Conservation (phyloP, 179 eudicot species). For the Spinacia oleracea region DNA sequence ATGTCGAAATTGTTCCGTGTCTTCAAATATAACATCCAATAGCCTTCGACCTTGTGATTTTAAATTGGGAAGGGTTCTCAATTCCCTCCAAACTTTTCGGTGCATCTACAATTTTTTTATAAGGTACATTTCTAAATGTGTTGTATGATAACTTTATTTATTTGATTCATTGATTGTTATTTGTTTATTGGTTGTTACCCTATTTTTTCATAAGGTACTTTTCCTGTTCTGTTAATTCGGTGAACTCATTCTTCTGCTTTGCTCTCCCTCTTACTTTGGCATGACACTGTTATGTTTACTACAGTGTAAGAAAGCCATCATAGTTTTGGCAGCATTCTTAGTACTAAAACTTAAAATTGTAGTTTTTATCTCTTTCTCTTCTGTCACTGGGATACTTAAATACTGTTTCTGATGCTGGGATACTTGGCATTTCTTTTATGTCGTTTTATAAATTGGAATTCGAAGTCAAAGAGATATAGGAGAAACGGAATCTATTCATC, state of each 20-base stretch:
- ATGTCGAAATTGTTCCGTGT: constrained; percentile 67
- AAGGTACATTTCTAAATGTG: constrained; percentile 43
- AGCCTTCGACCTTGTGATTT: constrained; percentile 93
- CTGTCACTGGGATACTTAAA: neutral
- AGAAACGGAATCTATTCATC: neutral
- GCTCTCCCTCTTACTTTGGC: neutral
- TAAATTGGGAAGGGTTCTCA: constrained; percentile 73
- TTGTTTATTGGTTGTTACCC: neutral
- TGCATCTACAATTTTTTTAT: constrained; percentile 71
- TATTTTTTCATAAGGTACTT: too few species aligned
- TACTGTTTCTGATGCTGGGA: neutral
- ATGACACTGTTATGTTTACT: neutral
- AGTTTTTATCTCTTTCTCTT: neutral
- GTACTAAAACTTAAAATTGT: neutral
- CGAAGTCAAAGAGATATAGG: neutral
- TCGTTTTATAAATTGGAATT: neutral
- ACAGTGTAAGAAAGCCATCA: neutral
- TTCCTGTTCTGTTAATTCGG: neutral
- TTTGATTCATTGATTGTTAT: neutral
- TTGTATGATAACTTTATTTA: neutral
- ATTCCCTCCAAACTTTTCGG: constrained; percentile 70
- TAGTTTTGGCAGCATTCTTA: neutral
- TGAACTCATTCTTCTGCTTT: neutral
- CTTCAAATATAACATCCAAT: constrained; percentile 82
- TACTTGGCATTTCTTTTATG: neutral